Evolutionary conservation across 2,329 filamentous ascomycete genomes (phyloP), one percentile per base, ranked within the genome.

Genomic region (Fusarium xyrophilum): DNA sequence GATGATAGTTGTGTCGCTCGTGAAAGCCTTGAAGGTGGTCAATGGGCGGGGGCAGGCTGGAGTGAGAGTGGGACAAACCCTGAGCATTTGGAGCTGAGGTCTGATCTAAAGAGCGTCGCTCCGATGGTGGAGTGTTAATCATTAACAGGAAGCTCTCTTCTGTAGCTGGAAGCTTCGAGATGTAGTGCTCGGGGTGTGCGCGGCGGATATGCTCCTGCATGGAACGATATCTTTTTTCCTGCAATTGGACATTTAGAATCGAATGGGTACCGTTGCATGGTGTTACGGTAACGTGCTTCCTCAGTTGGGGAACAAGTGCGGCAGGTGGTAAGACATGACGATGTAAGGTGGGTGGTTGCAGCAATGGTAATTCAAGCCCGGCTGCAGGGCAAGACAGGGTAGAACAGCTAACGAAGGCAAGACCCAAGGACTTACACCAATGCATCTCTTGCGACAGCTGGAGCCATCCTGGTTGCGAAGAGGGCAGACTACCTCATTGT

Each of bases 151-250:
- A 97, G 89, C 93, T 97, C 82, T 98, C 95, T 81, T 97, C 95
- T 73, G 95, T 99, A 50, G 96, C 96, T 72, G 96, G 95, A 74
- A 98, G 91, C 87, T 98, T 97, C 51, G 96, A 90, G 74, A 99
- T 97, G 82, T 98, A 98, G 80, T 97, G 91, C 79, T 97, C 93
- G 65, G 95, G 95, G 79, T 99, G 96, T 72, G 96, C 95, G 80
- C 96, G 91, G 75, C 96, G 93, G 76, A 99, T 98, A 78, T 99
- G 96, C 86, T 99, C 96, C 82, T 98, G 96, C 93, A 99, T 98
- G 68, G 95, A 98, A 80, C 96, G 93, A 83, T 94, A 99, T 73
- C 93, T 88, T 82, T 97, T 97, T 84, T 96, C 93, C 93, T 96
- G 81, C 79, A 72, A 70, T 69, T 56, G 51, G 61, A 21, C 63